Evolutionary conservation across 768 basidiomycete species (phyloP), one percentile per base, ranked within the genome.

Genomic region (Cubamyces lactineus): DNA sequence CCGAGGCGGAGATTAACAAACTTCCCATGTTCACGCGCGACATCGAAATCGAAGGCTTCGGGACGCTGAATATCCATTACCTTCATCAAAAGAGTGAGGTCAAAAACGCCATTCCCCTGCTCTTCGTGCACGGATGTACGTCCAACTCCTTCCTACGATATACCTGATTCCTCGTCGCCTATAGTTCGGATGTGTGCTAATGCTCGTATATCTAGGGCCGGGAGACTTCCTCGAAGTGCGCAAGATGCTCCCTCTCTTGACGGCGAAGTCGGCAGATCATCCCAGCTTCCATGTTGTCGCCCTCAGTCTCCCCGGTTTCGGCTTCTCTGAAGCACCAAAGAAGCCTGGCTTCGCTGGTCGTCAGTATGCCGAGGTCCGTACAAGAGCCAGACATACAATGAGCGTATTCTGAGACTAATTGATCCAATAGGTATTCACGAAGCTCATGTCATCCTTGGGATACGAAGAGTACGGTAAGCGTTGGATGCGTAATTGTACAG

Each of bases 251-350:
- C 83, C 85, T 2, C 67, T 86, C 5, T 72, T 89, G 61, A 75
- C 79, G 0, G 70, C 76, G 21, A 70, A 73, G 0, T 75, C 78
- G 1, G 57, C 74, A 1, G 72, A 77, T 0, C 76, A 82, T 5
- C 86, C 86, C 1, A 82, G 79, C 53, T 88, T 89, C 69, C 84
- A 88, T 63, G 84, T 89, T 21, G 84, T 89, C 0, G 82, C 82
- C 0, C 63, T 80, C 39, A 82, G 86, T 65, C 66, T 88, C 16
- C 87, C 86, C 9, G 85, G 84, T 0, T 88, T 73, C 70, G 86
- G 84, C 0, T 88, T 86, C 71, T 87, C 86, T 0, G 79, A 84
- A 45, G 83, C 80, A 0, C 80, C 84, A 0, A 82, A 70, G 51
- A 81, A 81, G 68, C 77, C 77, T 60, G 85, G 85, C 0, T 88